Evolutionary conservation across 805 yeast species (phyloP).

Genomic region (Pichia phayaonensis): DNA sequence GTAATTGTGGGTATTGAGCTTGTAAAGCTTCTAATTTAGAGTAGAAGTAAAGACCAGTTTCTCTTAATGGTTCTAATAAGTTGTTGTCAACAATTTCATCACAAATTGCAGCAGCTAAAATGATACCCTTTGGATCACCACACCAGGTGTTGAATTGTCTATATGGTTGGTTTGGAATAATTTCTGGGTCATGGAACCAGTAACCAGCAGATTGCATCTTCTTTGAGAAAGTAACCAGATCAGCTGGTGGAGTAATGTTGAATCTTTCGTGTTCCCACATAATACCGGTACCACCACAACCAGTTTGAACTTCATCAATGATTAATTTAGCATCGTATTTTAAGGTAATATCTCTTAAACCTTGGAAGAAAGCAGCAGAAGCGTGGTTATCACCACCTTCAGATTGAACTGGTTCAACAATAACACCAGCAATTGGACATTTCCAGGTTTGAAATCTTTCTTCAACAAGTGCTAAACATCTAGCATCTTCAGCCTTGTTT

Average conservation of each 20-base stretch:
- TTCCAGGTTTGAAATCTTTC: slow-evolving; percentile 58
- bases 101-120: slow-evolving; percentile 68
- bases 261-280: slow-evolving; percentile 89
- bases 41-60: slow-evolving; percentile 64
- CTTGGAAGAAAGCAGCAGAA: slow-evolving; percentile 69
- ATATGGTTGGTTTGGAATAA: slow-evolving; percentile 70
- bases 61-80: slow-evolving; percentile 45
- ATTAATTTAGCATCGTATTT: slow-evolving; percentile 65
- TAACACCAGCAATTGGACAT: slow-evolving; percentile 77
- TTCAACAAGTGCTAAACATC: slow-evolving; percentile 75
- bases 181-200: slow-evolving; percentile 67
- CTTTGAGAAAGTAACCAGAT: slow-evolving; percentile 79
- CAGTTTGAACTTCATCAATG: slow-evolving; percentile 85
- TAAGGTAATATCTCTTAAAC: slow-evolving; percentile 66
- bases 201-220: slow-evolving; percentile 87
- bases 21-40: slow-evolving; percentile 46
- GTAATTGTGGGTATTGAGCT: slow-evolving; percentile 43
- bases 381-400: slow-evolving; percentile 94
- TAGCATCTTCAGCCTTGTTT: slow-evolving; percentile 70
- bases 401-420: slow-evolving; percentile 86
- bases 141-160: slow-evolving; percentile 94
- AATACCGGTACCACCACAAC: slow-evolving; percentile 80
- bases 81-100: slow-evolving; percentile 55
- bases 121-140: slow-evolving; percentile 80
- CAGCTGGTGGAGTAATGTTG: slow-evolving; percentile 67